Percentiles rank a stretch among this genome's conserved stretches.
Conservation (phyloP, 257 asterid species). For the Gardenia jasminoides region DNA sequence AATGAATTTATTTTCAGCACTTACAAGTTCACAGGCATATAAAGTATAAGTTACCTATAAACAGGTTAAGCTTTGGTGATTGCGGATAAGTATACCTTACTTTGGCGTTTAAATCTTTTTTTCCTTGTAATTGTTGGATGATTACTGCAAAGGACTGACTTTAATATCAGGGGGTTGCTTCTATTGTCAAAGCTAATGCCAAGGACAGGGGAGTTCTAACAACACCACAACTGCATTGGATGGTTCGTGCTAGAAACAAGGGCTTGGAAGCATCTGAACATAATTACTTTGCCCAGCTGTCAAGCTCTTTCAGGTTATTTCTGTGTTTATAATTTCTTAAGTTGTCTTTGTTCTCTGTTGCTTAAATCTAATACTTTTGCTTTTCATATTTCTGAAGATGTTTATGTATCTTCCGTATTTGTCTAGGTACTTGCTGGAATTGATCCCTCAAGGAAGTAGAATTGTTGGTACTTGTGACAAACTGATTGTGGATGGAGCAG, state of each 20-base stretch:
- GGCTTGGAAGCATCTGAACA: conserved; percentile 68
- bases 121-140: neutral
- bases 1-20: neutral
- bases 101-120: neutral
- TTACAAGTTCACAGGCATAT: neutral
- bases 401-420: conserved; percentile 13
- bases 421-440: conserved; percentile 68
- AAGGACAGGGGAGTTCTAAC: conserved; percentile 74
- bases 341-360: neutral
- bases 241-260: conserved; percentile 79
- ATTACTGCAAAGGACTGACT: neutral
- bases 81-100: neutral
- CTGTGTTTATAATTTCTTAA: neutral
- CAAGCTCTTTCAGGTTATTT: conserved; percentile 69
- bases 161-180: conserved; percentile 57
- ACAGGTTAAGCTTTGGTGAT: neutral
- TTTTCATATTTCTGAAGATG: neutral
- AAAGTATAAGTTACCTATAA: neutral
- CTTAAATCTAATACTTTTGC: neutral
- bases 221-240: conserved; percentile 97
- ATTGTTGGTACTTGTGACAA: conserved; percentile 34
- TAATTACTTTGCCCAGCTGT: conserved; percentile 61
- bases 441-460: conserved; percentile 49
- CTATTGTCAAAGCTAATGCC: conserved; percentile 60
- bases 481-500: conserved; percentile 84